phyloP scores from a whole-genome alignment of 495 filamentous ascomycete species.

The Talaromyces borbonicus region DNA sequence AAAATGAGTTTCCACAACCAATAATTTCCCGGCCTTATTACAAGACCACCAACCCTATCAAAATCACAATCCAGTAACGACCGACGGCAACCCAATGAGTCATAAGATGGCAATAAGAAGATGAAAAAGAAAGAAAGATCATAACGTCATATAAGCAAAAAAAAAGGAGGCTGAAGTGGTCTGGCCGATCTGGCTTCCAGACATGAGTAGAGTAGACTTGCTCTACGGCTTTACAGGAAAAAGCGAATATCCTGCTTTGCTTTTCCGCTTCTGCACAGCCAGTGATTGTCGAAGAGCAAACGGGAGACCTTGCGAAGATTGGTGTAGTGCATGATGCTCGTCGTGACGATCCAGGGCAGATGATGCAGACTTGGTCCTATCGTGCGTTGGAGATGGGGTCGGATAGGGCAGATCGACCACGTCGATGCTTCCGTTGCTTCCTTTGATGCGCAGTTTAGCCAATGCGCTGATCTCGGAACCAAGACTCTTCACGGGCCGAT shows the following conservation, averaged over 20 bases:
- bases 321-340: neutral
- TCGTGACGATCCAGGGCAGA: conserved; percentile 14
- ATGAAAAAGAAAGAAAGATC: neutral
- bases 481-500: conserved; percentile 35
- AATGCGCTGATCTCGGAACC: conserved; percentile 22
- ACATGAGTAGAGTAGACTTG: neutral
- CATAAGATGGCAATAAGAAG: neutral
- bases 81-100: conserved; percentile 2
- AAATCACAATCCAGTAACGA: conserved; percentile 3
- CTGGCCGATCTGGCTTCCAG: neutral
- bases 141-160: conserved; percentile 7
- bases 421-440: conserved; percentile 19
- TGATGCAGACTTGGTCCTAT: conserved; percentile 29
- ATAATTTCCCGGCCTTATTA: neutral
- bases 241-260: conserved; percentile 36
- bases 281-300: conserved; percentile 2
- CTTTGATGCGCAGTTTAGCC: conserved; percentile 16
- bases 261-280: conserved; percentile 20
- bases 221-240: conserved; percentile 22
- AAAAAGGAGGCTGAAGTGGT: neutral
- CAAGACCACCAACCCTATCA: neutral
- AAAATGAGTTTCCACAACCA: neutral
- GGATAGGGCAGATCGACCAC: conserved; percentile 12
- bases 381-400: conserved; percentile 14
- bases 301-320: neutral